Evolutionary conservation across 2,329 filamentous ascomycete genomes (phyloP).

Genomic region (Fusarium gaditjirri): DNA sequence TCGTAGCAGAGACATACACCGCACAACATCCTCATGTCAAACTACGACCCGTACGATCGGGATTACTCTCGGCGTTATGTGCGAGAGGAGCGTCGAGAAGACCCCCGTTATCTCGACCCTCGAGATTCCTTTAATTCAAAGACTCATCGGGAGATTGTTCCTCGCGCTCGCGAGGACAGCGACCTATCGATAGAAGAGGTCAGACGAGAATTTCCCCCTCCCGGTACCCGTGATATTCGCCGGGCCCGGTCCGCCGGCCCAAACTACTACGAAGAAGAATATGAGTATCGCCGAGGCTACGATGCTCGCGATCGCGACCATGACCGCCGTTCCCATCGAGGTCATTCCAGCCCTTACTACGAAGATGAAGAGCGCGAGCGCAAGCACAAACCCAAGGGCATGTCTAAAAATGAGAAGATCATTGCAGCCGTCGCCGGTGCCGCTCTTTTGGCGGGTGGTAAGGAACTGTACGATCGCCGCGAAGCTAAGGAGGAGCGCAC

Average conservation of each 20-base stretch:
- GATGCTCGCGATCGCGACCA: conserved; percentile 57
- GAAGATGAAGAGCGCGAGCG: conserved; percentile 69
- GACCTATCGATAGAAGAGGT: conserved; percentile 83
- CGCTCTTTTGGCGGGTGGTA: conserved; percentile 71
- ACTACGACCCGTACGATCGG: conserved; percentile 66
- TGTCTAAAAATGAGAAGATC: conserved; percentile 73
- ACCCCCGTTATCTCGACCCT: conserved; percentile 64
- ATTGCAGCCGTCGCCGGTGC: conserved; percentile 73
- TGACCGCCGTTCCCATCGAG: conserved; percentile 58
- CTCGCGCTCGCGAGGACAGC: conserved; percentile 75
- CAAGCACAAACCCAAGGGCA: conserved; percentile 56
- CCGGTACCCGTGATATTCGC: conserved; percentile 62
- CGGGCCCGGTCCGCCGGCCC: conserved; percentile 73
- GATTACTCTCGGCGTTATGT: conserved; percentile 63
- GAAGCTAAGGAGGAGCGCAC: conserved; percentile 63
- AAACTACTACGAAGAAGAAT: conserved; percentile 65
- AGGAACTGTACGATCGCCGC: conserved; percentile 72
- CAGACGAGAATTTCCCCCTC: conserved; percentile 84
- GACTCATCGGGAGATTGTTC: conserved; percentile 64
- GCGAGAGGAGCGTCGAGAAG: conserved; percentile 64
- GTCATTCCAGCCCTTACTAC: conserved; percentile 60
- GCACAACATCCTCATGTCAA: conserved; percentile 48
- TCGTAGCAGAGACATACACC: conserved; percentile 7
- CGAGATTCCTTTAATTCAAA: conserved; percentile 61
- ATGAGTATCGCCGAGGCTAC: conserved; percentile 61